phyloP scores from a whole-genome alignment of 83 land plant species.

The Thuja plicata region DNA sequence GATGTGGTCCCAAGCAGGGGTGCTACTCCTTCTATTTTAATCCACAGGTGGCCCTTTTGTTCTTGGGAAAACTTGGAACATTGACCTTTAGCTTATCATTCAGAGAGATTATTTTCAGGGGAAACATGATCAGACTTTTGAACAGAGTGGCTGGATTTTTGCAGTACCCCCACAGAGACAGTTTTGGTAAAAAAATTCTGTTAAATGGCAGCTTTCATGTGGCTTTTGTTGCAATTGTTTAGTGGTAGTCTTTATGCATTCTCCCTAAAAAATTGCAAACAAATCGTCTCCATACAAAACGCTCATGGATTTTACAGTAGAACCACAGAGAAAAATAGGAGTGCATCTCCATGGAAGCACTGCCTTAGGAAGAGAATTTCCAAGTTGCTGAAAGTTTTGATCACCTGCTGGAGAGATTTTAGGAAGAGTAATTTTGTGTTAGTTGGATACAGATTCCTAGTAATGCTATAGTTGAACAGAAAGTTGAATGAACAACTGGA shows the following conservation, averaged over 20 bases:
- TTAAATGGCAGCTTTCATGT: too few species aligned
- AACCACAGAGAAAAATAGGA: not conserved
- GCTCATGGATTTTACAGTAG: not conserved
- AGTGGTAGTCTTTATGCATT: not conserved
- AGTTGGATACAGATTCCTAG: not conserved
- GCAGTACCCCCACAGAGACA: not conserved
- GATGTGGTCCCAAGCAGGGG: not conserved
- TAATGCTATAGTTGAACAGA: not conserved
- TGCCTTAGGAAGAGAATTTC: not conserved
- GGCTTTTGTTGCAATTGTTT: too few species aligned
- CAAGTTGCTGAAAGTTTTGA: too few species aligned
- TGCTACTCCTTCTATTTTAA: not conserved
- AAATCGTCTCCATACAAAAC: not conserved
- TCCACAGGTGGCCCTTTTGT: not conserved
- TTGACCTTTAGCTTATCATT: too few species aligned
- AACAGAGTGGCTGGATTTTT: not conserved
- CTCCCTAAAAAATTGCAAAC: not conserved
- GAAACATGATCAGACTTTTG: too few species aligned
- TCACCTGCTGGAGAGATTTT: too few species aligned
- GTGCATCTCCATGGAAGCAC: not conserved
- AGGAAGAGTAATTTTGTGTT: not conserved
- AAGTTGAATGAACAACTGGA: not conserved
- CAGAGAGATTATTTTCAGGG: not conserved
- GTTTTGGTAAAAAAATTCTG: not conserved
- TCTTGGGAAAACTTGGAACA: not conserved